A percentile compares a stretch with the other conserved stretches of the same genome.
Evolutionary conservation across 2,329 filamentous ascomycete genomes (phyloP).

Genomic region (Sporothrix brunneoviolacea): DNA sequence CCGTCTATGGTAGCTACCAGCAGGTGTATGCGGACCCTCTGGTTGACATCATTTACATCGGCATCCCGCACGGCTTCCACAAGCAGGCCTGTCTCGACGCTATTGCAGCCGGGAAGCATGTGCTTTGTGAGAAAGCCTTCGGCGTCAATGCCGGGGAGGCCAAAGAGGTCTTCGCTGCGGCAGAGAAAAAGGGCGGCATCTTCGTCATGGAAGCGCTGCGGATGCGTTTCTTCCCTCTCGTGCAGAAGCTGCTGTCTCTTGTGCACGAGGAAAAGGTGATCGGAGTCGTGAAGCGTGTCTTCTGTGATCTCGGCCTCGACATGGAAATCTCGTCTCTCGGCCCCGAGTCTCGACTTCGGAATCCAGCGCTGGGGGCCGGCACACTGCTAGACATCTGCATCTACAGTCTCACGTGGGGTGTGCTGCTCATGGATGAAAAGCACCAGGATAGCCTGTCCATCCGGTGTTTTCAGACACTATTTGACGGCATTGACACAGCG

Average conservation of each 20-base stretch:
- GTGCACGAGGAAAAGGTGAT: constrained; percentile 34
- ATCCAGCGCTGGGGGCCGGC: constrained; percentile 35
- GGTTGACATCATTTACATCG: constrained; percentile 41
- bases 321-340: constrained; percentile 28
- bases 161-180: constrained; percentile 32
- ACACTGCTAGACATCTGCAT: constrained; percentile 38
- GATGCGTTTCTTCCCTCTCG: constrained; percentile 36
- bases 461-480: constrained; percentile 32
- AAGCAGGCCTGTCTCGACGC: constrained; percentile 37
- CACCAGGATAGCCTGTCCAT: constrained; percentile 31
- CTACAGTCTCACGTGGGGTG: constrained; percentile 36
- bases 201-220: constrained; percentile 42
- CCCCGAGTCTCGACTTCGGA: constrained; percentile 28
- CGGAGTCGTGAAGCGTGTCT: constrained; percentile 32
- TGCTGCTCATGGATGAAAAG: constrained; percentile 28
- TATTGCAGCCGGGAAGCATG: constrained; percentile 35
- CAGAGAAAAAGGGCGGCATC: constrained; percentile 32
- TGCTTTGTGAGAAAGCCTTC: constrained; percentile 42
- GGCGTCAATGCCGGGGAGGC: constrained; percentile 34
- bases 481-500: constrained; percentile 28
- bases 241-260: constrained; percentile 27
- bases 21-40: constrained; percentile 33
- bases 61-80: constrained; percentile 39
- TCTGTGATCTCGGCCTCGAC: constrained; percentile 35
- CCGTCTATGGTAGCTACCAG: constrained; percentile 32